phyloP scores from a whole-genome alignment of 176 grass and related monocot species.

The Puccinellia tenuiflora region DNA sequence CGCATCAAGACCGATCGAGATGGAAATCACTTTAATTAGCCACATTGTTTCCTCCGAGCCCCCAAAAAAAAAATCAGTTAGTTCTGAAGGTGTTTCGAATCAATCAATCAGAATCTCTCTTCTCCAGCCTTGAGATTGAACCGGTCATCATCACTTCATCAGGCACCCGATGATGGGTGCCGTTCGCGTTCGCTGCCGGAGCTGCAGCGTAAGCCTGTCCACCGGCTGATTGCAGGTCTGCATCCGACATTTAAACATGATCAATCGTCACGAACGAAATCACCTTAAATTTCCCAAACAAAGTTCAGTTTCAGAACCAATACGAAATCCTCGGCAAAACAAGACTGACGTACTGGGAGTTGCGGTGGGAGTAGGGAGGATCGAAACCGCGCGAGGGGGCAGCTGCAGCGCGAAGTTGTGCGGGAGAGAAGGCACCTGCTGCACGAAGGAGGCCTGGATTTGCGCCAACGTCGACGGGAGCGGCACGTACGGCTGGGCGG shows the following conservation, averaged over 20 bases:
- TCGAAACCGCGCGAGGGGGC: constrained; percentile 30
- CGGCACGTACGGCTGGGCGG: constrained; percentile 32
- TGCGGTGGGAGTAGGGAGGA: constrained; percentile 29
- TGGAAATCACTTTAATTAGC: neutral
- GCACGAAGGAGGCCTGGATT: constrained; percentile 31
- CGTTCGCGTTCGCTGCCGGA: neutral
- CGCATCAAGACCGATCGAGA: constrained; percentile 34
- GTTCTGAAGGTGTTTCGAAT: too few relatives aligned
- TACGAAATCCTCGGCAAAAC: neutral
- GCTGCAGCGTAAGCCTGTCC: constrained; percentile 18
- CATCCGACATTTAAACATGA: neutral
- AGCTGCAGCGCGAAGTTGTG: constrained; percentile 53
- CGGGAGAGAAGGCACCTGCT: constrained; percentile 27
- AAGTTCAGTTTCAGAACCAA: neutral
- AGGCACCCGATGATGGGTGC: neutral
- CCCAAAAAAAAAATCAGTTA: neutral
- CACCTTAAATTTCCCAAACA: neutral
- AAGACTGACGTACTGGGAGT: constrained; percentile 27
- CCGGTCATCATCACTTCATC: constrained; percentile 19
- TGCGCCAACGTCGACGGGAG: constrained; percentile 30
- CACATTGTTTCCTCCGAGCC: neutral
- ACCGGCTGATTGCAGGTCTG: constrained; percentile 27
- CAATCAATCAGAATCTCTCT: neutral
- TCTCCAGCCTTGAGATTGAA: neutral
- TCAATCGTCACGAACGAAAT: neutral